phyloP scores from a whole-genome alignment of 164 flowering plant species.

The Magnolia officinalis region DNA sequence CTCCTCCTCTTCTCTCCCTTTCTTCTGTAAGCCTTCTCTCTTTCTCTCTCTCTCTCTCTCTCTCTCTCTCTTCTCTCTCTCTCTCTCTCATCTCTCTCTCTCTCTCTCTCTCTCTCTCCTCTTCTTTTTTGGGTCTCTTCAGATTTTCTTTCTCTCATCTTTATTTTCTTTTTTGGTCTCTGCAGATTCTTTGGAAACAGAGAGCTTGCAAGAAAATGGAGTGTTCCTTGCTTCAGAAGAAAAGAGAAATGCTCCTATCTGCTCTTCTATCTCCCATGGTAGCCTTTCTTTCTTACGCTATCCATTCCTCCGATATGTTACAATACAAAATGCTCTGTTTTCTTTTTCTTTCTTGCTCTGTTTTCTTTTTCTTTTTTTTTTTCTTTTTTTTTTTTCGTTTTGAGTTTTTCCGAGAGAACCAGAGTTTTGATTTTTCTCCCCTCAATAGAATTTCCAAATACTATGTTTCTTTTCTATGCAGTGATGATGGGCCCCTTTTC shows the following conservation, averaged over 20 bases:
- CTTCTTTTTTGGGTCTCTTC: constrained; percentile 11
- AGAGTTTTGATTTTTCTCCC: too few species aligned
- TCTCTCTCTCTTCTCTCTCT: constrained; percentile 3
- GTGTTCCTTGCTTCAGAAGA: constrained; percentile 15
- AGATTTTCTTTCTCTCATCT: constrained; percentile 31
- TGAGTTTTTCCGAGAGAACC: too few species aligned
- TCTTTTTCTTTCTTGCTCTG: too few species aligned
- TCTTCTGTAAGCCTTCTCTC: constrained; percentile 36
- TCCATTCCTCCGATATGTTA: too few species aligned
- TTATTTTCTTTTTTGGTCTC: too few species aligned
- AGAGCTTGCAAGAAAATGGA: constrained; percentile 19
- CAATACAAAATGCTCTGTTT: too few species aligned
- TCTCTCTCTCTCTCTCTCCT: neutral
- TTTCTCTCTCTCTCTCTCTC: constrained; percentile 1
- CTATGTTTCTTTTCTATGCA: too few species aligned
- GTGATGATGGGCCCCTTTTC: too few species aligned
- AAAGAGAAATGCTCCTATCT: constrained; percentile 21
- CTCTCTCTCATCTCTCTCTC: constrained; percentile 7
- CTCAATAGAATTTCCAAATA: too few species aligned
- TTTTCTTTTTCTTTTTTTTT: too few species aligned
- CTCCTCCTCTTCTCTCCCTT: constrained; percentile 24
- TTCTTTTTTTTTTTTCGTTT: too few species aligned
- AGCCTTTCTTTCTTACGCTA: neutral
- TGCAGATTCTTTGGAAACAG: constrained; percentile 13
- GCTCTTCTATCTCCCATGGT: constrained; percentile 60